A percentile compares a stretch with the other conserved stretches of the same genome.
Conservation (phyloP, 129 eudicot genomes). For the Kitagawia praeruptora region DNA sequence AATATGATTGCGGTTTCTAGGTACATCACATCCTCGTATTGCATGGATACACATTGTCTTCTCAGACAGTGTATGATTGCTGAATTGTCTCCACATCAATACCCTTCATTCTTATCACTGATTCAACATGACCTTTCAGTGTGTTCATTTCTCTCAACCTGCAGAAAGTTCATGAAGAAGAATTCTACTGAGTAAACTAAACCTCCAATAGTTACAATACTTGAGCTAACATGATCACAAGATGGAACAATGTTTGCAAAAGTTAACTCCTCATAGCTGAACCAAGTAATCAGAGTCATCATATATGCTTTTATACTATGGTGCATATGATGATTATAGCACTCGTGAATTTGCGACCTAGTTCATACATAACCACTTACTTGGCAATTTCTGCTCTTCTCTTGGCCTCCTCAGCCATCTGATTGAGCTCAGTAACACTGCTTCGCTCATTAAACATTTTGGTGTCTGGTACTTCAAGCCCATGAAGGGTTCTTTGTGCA, state of each 20-base stretch:
- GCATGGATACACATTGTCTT: background rate
- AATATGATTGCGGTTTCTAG: slow-evolving; percentile 3
- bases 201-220: background rate
- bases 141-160: slow-evolving; percentile 91
- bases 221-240: background rate
- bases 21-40: slow-evolving; percentile 17
- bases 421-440: slow-evolving; percentile 83
- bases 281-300: background rate
- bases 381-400: slow-evolving; percentile 98
- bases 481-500: slow-evolving; percentile 99
- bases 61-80: slow-evolving; percentile 92
- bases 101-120: slow-evolving; percentile 93
- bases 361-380: slow-evolving; percentile 21
- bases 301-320: background rate
- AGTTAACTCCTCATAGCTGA: background rate
- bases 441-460: slow-evolving; percentile 65
- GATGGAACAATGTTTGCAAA: background rate
- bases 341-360: background rate
- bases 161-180: slow-evolving; percentile 9
- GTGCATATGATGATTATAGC: background rate
- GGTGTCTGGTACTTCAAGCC: slow-evolving; percentile 92
- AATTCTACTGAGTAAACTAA: background rate
- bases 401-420: slow-evolving; percentile 99
- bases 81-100: slow-evolving; percentile 93
- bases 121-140: slow-evolving; percentile 92